A percentile compares a stretch with the other conserved stretches of the same genome.
Evolutionary conservation across 2,329 filamentous ascomycete species (phyloP).

Genomic region (Phoma sp.): DNA sequence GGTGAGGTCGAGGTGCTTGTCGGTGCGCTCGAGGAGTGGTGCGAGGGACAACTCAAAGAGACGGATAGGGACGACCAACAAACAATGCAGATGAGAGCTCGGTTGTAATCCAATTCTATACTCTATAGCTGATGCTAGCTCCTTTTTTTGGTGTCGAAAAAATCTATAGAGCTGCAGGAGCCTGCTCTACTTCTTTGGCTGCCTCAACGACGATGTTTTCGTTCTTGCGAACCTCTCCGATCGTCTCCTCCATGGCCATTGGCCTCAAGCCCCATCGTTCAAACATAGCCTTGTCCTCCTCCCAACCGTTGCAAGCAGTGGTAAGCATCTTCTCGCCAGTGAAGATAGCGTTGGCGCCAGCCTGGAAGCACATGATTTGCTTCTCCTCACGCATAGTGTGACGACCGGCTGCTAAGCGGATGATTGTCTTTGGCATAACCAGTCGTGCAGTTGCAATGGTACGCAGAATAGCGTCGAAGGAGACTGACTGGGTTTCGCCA

Average conservation of each 20-base stretch:
- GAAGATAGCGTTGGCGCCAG: constrained; percentile 92
- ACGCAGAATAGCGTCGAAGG: constrained; percentile 78
- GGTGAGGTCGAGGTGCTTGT: constrained; percentile 45
- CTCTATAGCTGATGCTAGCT: background rate
- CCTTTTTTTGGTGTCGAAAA: background rate
- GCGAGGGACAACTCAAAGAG: constrained; percentile 6
- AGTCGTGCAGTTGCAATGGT: constrained; percentile 85
- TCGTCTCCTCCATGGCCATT: constrained; percentile 62
- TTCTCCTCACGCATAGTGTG: constrained; percentile 87
- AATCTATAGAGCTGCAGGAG: constrained; percentile 7
- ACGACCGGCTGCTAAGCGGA: constrained; percentile 83
- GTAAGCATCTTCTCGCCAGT: constrained; percentile 96
- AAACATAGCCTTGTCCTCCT: constrained; percentile 86
- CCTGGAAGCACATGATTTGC: constrained; percentile 87
- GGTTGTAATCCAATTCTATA: background rate
- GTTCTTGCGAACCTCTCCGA: constrained; percentile 38
- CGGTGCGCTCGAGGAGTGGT: constrained; percentile 41
- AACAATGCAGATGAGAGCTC: background rate
- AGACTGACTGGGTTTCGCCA: constrained; percentile 72
- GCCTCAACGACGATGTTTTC: constrained; percentile 20
- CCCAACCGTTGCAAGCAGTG: constrained; percentile 89
- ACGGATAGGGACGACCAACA: background rate
- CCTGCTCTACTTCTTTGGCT: constrained; percentile 17
- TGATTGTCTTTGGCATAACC: constrained; percentile 83
- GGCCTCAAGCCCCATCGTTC: constrained; percentile 79